Evolutionary conservation across 2,329 filamentous ascomycete species (phyloP).

Genomic region (Colletotrichum truncatum): DNA sequence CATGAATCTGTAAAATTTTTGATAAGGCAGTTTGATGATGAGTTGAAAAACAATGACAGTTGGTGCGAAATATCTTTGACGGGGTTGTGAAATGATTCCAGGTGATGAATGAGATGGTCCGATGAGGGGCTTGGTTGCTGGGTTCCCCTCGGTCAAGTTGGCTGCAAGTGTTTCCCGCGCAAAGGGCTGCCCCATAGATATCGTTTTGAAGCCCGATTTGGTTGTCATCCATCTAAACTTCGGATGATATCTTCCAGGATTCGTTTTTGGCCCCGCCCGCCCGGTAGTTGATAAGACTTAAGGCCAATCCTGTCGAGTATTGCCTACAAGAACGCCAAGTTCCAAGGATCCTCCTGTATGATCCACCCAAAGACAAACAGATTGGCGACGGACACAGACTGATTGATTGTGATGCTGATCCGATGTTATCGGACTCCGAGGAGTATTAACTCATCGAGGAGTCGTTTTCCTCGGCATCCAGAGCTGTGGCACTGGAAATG

Average conservation of each 20-base stretch:
- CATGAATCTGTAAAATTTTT: too few relatives aligned
- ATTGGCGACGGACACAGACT: too few relatives aligned
- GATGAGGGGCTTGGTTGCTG: background rate
- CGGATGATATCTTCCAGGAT: slow-evolving; percentile 1
- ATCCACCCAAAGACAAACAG: background rate
- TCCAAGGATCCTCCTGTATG: background rate
- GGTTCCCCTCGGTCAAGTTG: slow-evolving; percentile 9
- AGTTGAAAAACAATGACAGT: too few relatives aligned
- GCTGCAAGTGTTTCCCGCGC: slow-evolving; percentile 3
- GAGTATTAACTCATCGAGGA: accelerated
- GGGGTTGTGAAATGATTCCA: too few relatives aligned
- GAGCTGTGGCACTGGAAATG: background rate
- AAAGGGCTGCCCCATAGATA: slow-evolving; percentile 13
- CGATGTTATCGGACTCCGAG: background rate
- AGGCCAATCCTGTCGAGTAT: background rate
- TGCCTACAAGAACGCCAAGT: too few relatives aligned
- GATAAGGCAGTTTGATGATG: too few relatives aligned
- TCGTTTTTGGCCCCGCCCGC: background rate
- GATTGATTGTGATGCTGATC: background rate
- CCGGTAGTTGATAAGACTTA: background rate
- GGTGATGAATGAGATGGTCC: accelerated
- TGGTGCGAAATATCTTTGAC: too few relatives aligned
- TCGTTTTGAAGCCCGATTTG: background rate
- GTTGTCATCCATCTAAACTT: background rate
- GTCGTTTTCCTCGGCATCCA: background rate